Conservation (phyloP, 176 grass and related monocot species). For the Lolium multiflorum region DNA sequence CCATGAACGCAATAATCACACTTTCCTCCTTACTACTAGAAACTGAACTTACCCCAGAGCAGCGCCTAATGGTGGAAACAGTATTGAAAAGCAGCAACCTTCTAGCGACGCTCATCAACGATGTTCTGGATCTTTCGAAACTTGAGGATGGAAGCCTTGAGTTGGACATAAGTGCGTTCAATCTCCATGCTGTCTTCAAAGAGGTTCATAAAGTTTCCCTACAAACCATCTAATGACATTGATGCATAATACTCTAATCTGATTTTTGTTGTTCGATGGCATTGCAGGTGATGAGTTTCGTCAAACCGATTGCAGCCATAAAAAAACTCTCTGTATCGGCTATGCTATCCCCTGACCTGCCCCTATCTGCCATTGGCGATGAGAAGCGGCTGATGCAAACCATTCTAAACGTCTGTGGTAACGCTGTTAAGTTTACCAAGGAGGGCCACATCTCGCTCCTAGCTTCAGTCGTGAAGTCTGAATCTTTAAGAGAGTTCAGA, state of each 20-base stretch:
- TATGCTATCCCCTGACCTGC: slow-evolving; percentile 60
- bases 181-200: slow-evolving; percentile 29
- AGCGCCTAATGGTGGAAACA: slow-evolving; percentile 4
- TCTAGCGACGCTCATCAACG: slow-evolving; percentile 16
- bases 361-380: slow-evolving; percentile 59
- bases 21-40: slow-evolving; percentile 18
- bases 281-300: slow-evolving; percentile 33
- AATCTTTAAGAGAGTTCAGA: slow-evolving; percentile 58
- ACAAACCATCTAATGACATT: slow-evolving; percentile 18
- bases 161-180: background rate
- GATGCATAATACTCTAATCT: slow-evolving; percentile 12
- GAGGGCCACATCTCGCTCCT: slow-evolving; percentile 62
- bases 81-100: slow-evolving; percentile 29
- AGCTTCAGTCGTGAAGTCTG: slow-evolving; percentile 57
- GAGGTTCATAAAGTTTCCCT: background rate
- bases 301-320: slow-evolving; percentile 23
- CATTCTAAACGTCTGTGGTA: slow-evolving; percentile 66
- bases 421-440: slow-evolving; percentile 79
- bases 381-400: slow-evolving; percentile 72
- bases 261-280: slow-evolving; percentile 29
- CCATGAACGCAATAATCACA: slow-evolving; percentile 12
- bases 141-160: slow-evolving; percentile 12
- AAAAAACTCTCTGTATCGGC: slow-evolving; percentile 39
- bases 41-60: slow-evolving; percentile 26
- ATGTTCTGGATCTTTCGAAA: slow-evolving; percentile 17